Percentiles rank a stretch among this genome's conserved stretches.
Conservation (phyloP, 352 stramenopile species). For the Phytophthora fragariaefolia region DNA sequence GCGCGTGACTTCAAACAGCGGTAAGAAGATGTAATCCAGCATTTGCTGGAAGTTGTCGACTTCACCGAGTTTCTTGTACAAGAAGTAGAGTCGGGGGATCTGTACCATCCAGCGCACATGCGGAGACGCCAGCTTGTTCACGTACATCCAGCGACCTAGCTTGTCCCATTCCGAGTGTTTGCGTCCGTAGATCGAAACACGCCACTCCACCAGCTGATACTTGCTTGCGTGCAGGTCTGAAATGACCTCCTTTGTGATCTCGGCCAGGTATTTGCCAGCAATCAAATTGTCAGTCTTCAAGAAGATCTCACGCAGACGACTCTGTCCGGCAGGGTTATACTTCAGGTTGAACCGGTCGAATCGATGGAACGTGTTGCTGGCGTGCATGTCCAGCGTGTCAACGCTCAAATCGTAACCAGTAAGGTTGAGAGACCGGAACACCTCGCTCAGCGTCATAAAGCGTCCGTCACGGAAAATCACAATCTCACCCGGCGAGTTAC, state of each 20-base stretch:
- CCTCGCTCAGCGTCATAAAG: constrained; percentile 96
- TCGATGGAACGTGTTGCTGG: constrained; percentile 99
- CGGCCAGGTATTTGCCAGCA: constrained; percentile 94
- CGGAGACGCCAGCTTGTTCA: constrained; percentile 89
- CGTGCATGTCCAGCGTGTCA: constrained; percentile 99
- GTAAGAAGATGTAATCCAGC: constrained; percentile 98
- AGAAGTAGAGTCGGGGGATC: constrained; percentile 96
- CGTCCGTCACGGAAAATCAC: constrained; percentile 96
- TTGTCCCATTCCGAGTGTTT: constrained; percentile 97
- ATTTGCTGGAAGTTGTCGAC: constrained; percentile 97
- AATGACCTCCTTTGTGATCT: constrained; percentile 96
- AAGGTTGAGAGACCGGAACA: constrained; percentile 93
- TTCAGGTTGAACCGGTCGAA: constrained; percentile 99
- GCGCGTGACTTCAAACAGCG: constrained; percentile 98
- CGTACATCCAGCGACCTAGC: constrained; percentile 96
- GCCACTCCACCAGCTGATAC: constrained; percentile 95
- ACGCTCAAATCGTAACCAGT: constrained; percentile 98
- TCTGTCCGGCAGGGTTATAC: constrained; percentile 97
- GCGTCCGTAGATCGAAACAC: constrained; percentile 94
- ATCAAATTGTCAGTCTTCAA: constrained; percentile 99
- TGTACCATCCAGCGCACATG: constrained; percentile 99
- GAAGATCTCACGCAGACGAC: constrained; percentile 97
- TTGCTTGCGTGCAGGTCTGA: constrained; percentile 90
- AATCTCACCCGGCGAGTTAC: constrained; percentile 89
- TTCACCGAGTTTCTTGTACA: constrained; percentile 95